These are phyloP conservation scores for Phytopythium helicoides DNA, from an alignment of 352 stramenopile species.

Conservation along the genomic window DNA sequence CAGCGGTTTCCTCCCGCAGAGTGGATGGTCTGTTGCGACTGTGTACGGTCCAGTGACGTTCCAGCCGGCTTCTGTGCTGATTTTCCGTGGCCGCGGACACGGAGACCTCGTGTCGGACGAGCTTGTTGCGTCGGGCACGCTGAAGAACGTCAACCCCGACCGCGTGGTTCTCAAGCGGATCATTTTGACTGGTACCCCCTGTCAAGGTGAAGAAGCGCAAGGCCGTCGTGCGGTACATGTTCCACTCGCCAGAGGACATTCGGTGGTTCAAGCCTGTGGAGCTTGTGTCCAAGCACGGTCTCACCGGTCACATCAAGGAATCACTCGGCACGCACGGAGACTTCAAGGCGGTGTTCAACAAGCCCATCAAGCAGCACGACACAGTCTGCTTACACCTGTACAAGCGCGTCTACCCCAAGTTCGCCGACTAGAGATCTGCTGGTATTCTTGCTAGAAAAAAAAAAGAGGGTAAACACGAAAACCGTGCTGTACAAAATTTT, in stretches of 20 bases:
- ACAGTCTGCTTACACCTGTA: conserved; percentile 98
- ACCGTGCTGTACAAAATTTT: not conserved
- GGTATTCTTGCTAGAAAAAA: too few relatives aligned
- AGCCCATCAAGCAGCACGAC: conserved; percentile 99
- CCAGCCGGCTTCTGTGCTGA: conserved; percentile 93
- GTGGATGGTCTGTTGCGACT: conserved; percentile 88
- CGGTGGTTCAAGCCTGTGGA: conserved; percentile 99
- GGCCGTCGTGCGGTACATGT: conserved; percentile 99
- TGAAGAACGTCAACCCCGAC: conserved; percentile 97
- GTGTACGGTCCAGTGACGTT: conserved; percentile 96
- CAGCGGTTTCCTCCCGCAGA: conserved; percentile 95
- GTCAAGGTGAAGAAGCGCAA: conserved; percentile 98
- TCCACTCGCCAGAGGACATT: conserved; percentile 98
- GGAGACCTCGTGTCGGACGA: conserved; percentile 29
- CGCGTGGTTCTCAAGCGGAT: conserved; percentile 98
- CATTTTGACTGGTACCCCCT: conserved; percentile 97
- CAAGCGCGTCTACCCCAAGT: conserved; percentile 99
- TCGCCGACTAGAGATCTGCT: conserved; percentile 26
- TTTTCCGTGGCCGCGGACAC: conserved; percentile 83
- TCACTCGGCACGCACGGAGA: conserved; percentile 98
- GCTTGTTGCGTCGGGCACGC: conserved; percentile 93
- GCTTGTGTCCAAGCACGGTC: conserved; percentile 96
- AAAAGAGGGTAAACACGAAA: not conserved
- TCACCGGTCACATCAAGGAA: conserved; percentile 98
- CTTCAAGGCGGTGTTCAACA: conserved; percentile 99